A percentile compares a stretch with the other conserved stretches of the same genome.
These are phyloP conservation scores for Colletotrichum coccodes DNA, from an alignment of 2,329 filamentous ascomycete species.

Conservation along the genomic window DNA sequence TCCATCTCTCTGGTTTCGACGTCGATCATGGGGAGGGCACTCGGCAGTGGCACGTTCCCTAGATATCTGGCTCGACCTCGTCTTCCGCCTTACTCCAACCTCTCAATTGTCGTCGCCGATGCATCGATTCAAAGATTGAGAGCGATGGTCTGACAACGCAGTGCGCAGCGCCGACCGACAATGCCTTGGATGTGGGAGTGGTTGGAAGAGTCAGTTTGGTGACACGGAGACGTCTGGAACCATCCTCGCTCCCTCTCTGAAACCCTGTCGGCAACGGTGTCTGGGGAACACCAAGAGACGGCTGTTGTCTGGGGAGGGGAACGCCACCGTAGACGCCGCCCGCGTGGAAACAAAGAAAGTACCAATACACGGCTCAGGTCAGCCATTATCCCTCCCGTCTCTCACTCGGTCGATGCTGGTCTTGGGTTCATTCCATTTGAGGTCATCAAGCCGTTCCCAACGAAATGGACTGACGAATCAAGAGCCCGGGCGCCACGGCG, in stretches of 20 bases:
- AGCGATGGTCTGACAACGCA: slow-evolving; percentile 14
- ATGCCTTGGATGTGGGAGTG: slow-evolving; percentile 1
- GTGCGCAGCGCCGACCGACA: not conserved
- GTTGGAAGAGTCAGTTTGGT: slow-evolving; percentile 28
- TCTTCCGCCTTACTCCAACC: not conserved
- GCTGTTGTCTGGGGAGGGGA: slow-evolving; percentile 20
- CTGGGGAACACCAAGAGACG: slow-evolving; percentile 5
- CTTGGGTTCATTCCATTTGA: slow-evolving; percentile 16
- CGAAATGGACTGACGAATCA: slow-evolving; percentile 20
- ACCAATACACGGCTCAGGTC: not conserved
- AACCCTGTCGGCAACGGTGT: slow-evolving; percentile 12
- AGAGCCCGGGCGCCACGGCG: not conserved
- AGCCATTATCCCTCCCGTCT: slow-evolving; percentile 1
- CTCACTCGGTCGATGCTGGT: slow-evolving; percentile 1
- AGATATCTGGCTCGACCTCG: not conserved
- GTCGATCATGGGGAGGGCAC: slow-evolving; percentile 8
- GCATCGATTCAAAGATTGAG: not conserved
- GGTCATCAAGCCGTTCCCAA: slow-evolving; percentile 24
- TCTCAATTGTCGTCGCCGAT: not conserved
- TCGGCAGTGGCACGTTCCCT: slow-evolving; percentile 4
- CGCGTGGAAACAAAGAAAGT: slow-evolving; percentile 22
- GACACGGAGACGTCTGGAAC: slow-evolving; percentile 28
- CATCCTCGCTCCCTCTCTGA: not conserved
- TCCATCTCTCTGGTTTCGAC: slow-evolving; percentile 18
- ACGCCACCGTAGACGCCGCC: slow-evolving; percentile 17